These are phyloP conservation scores for Cyclotella kingstonii DNA, from an alignment of 108 stramenopile genomes.

Conservation along the genomic window DNA sequence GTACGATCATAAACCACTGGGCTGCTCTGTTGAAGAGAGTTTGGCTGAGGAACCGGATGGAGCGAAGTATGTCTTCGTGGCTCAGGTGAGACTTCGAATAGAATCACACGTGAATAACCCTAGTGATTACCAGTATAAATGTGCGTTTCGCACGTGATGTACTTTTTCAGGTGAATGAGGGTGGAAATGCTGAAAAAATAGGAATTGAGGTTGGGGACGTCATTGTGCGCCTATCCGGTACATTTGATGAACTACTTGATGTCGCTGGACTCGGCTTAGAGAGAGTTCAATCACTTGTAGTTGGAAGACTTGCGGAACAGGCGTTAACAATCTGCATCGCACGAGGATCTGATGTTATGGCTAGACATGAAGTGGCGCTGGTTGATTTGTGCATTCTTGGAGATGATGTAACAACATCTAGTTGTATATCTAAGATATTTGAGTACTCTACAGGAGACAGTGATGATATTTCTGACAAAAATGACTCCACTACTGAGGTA, in stretches of 20 bases:
- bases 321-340: slow-evolving; percentile 15
- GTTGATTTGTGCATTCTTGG: slow-evolving; percentile 66
- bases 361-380: slow-evolving; percentile 62
- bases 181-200: slow-evolving; percentile 59
- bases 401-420: slow-evolving; percentile 22
- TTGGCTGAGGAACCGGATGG: slow-evolving; percentile 54
- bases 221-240: slow-evolving; percentile 61
- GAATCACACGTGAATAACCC: not conserved
- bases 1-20: slow-evolving; percentile 62
- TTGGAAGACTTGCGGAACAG: slow-evolving; percentile 1
- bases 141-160: not conserved
- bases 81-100: slow-evolving; percentile 35
- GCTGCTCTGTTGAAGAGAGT: slow-evolving; percentile 76
- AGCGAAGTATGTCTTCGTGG: slow-evolving; percentile 61
- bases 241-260: slow-evolving; percentile 16
- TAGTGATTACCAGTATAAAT: not conserved
- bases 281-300: slow-evolving; percentile 8
- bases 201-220: slow-evolving; percentile 79
- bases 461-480: slow-evolving; percentile 15
- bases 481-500: slow-evolving; percentile 26
- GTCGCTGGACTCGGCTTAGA: slow-evolving; percentile 8
- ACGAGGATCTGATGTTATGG: slow-evolving; percentile 45
- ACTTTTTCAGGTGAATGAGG: slow-evolving; percentile 27
- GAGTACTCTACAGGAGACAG: slow-evolving; percentile 21
- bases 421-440: slow-evolving; percentile 36